Conservation (phyloP, 176 grass and related monocot species). For the Elymus sibiricus region DNA sequence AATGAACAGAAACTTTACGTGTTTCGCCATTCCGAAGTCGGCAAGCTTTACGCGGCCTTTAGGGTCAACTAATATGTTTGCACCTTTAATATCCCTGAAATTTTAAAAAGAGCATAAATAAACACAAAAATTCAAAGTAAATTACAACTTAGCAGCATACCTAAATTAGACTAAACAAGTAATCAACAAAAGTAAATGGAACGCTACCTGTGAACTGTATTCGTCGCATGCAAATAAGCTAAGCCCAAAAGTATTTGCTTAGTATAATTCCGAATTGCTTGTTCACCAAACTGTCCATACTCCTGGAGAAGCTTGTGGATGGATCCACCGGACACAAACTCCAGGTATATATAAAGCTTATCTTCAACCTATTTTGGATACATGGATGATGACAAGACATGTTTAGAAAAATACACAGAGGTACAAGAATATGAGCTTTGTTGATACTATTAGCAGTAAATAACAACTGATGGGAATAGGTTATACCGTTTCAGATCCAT, state of each 20-base stretch:
- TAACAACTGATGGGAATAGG: slow-evolving; percentile 15
- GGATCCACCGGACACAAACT: slow-evolving; percentile 98
- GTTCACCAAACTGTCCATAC: slow-evolving; percentile 92
- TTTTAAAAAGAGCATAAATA: slow-evolving; percentile 28
- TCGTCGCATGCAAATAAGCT: slow-evolving; percentile 93
- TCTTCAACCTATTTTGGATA: slow-evolving; percentile 66
- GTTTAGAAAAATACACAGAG: slow-evolving; percentile 20
- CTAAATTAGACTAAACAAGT: slow-evolving; percentile 7
- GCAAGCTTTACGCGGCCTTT: slow-evolving; percentile 97
- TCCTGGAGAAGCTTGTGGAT: slow-evolving; percentile 99
- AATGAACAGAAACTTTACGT: slow-evolving; percentile 48
- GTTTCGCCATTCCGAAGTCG: slow-evolving; percentile 99
- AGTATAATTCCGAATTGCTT: slow-evolving; percentile 91
- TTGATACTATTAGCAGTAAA: slow-evolving; percentile 11
- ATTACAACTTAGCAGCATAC: not conserved
- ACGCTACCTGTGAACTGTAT: slow-evolving; percentile 92
- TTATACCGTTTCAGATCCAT: slow-evolving; percentile 96
- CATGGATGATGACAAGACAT: slow-evolving; percentile 14
- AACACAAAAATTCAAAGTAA: slow-evolving; percentile 32
- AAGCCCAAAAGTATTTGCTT: slow-evolving; percentile 98
- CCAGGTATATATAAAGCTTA: slow-evolving; percentile 97
- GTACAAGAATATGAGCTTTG: not conserved
- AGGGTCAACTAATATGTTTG: slow-evolving; percentile 98
- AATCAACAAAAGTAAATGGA: slow-evolving; percentile 16
- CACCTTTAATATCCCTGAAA: slow-evolving; percentile 97